phyloP scores from a whole-genome alignment of 805 yeast species.

The Kluyveromyces nonfermentans region DNA sequence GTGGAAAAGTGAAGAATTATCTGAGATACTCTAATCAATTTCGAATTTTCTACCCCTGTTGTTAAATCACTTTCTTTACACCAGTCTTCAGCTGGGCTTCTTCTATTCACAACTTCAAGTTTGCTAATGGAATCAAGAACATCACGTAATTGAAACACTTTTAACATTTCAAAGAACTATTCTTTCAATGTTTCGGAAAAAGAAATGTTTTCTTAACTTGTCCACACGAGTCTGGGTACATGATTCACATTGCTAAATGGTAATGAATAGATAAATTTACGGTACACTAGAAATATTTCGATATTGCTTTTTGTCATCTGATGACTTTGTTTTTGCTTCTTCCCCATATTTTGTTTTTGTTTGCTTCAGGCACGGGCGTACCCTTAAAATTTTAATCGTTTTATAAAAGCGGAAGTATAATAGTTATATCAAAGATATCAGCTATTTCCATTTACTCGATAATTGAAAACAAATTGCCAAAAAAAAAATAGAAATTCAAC shows the following conservation, averaged over 20 bases:
- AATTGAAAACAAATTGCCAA: not conserved
- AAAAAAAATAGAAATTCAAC: not conserved
- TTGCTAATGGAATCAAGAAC: too few species aligned
- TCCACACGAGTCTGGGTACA: too few species aligned
- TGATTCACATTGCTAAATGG: too few species aligned
- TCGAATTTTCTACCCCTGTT: not conserved
- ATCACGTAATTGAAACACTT: too few species aligned
- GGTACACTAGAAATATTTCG: not conserved
- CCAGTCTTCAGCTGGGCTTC: not conserved
- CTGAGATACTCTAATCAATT: not conserved
- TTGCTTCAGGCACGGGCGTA: not conserved
- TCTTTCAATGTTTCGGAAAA: too few species aligned
- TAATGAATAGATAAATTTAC: not conserved
- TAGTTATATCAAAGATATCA: not conserved
- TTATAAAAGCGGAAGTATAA: not conserved
- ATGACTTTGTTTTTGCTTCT: not conserved
- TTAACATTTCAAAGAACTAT: too few species aligned
- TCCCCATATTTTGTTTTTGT: not conserved
- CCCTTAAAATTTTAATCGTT: not conserved
- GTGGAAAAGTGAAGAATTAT: not conserved
- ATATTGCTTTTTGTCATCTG: not conserved
- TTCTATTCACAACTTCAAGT: too few species aligned
- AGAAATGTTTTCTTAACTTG: too few species aligned
- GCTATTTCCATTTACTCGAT: not conserved
- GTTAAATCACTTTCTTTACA: not conserved